Base-by-base conservation (phyloP, 2,329 filamentous ascomycete species). In the Fusarium transvaalense region DNA sequence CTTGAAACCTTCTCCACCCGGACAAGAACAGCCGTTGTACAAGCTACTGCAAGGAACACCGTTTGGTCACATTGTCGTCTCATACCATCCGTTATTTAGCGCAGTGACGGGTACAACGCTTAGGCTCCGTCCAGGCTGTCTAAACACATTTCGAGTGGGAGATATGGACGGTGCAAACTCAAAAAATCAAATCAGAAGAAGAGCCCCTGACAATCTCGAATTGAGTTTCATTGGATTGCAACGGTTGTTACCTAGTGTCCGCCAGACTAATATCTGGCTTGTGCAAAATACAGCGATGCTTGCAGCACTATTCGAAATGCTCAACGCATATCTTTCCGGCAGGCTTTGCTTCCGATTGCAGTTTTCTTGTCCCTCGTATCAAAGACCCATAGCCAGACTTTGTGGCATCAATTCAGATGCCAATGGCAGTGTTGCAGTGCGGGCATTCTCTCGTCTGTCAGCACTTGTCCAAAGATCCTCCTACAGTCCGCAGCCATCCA, bases 31-130 rank as follows among this genome's bases (percentile, higher is more conserved):
- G 41, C 57, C 69, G 67, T 42, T 74, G 67, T 34, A 71, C 55
- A 61, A 48, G 63, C 56, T 72, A 66, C 60, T 74, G 68, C 62
- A 67, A 71, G 67, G 69, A 61, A 66, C 54, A 35, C 46, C 34
- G 31, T 61, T 46, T 66, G 61, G 61, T 66, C 59, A 61, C 52
- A 64, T 63, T 73, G 59, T 50, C 57, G 47, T 54, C 52, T 63
- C 59, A 39, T 73, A 51, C 47, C 68, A 61, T 69, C 58, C 50
- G 54, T 53, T 47, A 56, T 47, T 56, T 70, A 68, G 60, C 61
- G 63, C 50, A 52, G 31, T 27, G 21, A 43, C 53, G 45, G 67
- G 50, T 43, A 57, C 55, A 50, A 53, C 43, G 43, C 52, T 66
- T 58, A 53, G 42, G 48, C 37, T 50, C 42, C 48, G 38, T 64